A percentile compares a stretch with the other conserved stretches of the same genome.
phyloP scores from a whole-genome alignment of 306 rosid genomes.

The Cucurbita argyrosperma region DNA sequence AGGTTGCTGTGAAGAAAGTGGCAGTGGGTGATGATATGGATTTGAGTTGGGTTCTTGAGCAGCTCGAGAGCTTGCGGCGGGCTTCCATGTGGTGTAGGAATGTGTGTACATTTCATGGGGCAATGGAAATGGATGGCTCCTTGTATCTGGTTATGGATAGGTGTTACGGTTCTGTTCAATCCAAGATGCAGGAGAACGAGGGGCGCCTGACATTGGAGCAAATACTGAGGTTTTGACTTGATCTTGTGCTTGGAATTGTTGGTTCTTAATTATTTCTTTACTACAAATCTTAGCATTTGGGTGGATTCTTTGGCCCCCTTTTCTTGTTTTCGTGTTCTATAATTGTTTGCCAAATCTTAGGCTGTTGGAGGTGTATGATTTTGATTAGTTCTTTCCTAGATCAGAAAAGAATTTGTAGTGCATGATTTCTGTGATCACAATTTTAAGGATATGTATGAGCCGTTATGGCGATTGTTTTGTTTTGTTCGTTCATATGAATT shows the following conservation, averaged over 20 bases:
- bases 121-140: slow-evolving; percentile 54
- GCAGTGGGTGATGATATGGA: slow-evolving; percentile 43
- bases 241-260: not conserved
- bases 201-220: slow-evolving; percentile 98
- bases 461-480: not conserved
- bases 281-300: not conserved
- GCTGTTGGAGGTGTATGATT: not conserved
- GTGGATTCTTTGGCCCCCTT: not conserved
- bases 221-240: slow-evolving; percentile 56
- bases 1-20: slow-evolving; percentile 73
- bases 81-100: slow-evolving; percentile 98
- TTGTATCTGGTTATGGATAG: slow-evolving; percentile 77
- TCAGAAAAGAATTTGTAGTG: not conserved
- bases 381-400: not conserved
- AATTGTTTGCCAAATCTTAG: not conserved
- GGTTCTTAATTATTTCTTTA: not conserved
- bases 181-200: slow-evolving; percentile 86
- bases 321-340: not conserved
- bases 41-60: slow-evolving; percentile 73
- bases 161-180: slow-evolving; percentile 82
- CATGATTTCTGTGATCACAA: not conserved
- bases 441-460: not conserved
- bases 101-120: slow-evolving; percentile 90
- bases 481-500: not conserved
- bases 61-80: slow-evolving; percentile 66